These are phyloP conservation scores for Mucor circinelloides DNA, from an alignment of 371 early-diverging fungal genomes.

Conservation along the genomic window DNA sequence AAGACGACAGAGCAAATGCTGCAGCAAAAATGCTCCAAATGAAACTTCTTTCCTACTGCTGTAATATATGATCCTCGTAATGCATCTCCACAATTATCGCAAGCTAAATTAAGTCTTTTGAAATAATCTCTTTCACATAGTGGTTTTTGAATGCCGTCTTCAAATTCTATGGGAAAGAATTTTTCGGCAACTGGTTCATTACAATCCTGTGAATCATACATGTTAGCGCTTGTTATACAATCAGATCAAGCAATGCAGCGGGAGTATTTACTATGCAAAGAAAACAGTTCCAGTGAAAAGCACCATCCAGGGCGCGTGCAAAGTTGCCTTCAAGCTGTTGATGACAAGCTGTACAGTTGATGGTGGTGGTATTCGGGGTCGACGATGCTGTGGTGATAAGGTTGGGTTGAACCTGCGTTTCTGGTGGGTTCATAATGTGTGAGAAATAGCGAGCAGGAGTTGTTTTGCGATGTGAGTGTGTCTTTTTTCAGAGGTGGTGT, in stretches of 20 bases:
- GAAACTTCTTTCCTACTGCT: slow-evolving; percentile 91
- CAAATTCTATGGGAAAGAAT: slow-evolving; percentile 79
- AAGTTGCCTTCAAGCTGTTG: slow-evolving; percentile 70
- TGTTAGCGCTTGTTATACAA: too few species aligned
- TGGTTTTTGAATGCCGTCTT: slow-evolving; percentile 64
- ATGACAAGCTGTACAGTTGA: slow-evolving; percentile 35
- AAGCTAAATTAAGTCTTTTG: slow-evolving; percentile 80
- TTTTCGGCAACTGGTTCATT: slow-evolving; percentile 83
- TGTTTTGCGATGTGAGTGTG: too few species aligned
- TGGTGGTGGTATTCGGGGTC: slow-evolving; percentile 3
- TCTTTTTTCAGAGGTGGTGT: not conserved
- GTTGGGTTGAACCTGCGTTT: slow-evolving; percentile 6
- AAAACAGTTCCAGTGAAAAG: slow-evolving; percentile 93
- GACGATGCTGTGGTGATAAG: not conserved
- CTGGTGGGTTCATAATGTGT: slow-evolving; percentile 1
- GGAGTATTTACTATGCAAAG: slow-evolving; percentile 76
- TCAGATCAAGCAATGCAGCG: too few species aligned
- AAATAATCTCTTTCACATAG: slow-evolving; percentile 90
- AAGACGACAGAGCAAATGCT: slow-evolving; percentile 93
- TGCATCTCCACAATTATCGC: slow-evolving; percentile 89
- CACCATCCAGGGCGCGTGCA: slow-evolving; percentile 86
- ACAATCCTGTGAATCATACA: slow-evolving; percentile 67
- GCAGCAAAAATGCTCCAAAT: slow-evolving; percentile 96
- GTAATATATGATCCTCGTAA: slow-evolving; percentile 92
- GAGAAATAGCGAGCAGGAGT: not conserved